Percentiles rank a stretch among this genome's conserved stretches.
Conservation (phyloP, 2,329 filamentous ascomycete genomes). For the Paraphoma sp. region DNA sequence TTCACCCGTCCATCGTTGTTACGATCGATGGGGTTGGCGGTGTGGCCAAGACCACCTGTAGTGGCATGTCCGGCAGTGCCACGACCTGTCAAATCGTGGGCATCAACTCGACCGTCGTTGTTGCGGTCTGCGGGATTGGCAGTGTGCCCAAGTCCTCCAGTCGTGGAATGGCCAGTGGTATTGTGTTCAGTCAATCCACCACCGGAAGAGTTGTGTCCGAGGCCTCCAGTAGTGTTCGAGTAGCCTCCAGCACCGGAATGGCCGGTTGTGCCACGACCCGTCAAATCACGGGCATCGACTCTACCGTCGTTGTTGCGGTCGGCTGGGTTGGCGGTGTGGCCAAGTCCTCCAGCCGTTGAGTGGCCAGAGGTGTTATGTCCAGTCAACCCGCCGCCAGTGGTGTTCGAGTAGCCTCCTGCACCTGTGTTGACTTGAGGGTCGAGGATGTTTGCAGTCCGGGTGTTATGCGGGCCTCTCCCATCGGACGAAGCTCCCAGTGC, state of each 20-base stretch:
- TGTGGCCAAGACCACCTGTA: not conserved
- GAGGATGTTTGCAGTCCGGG: not conserved
- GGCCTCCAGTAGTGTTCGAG: not conserved
- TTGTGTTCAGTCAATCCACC: not conserved
- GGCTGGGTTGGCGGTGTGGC: not conserved
- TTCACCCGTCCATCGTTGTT: conserved; percentile 1
- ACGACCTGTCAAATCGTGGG: not conserved
- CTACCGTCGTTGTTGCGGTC: not conserved
- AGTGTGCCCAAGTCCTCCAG: not conserved
- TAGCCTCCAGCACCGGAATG: not conserved
- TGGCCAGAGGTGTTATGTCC: not conserved
- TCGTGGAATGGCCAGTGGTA: not conserved
- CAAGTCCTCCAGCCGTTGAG: not conserved
- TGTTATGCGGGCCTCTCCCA: not conserved
- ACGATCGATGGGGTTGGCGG: not conserved
- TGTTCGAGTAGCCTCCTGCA: not conserved
- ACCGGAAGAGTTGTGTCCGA: not conserved
- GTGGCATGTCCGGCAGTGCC: not conserved
- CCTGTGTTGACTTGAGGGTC: not conserved
- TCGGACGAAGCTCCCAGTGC: not conserved
- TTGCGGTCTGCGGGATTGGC: conserved; percentile 1
- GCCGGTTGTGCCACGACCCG: not conserved
- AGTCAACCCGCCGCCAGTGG: not conserved
- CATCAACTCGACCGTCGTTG: conserved; percentile 4
- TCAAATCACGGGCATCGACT: not conserved